Evolutionary conservation across 2,329 filamentous ascomycete genomes (phyloP).

Genomic region (Exophiala spinifera): DNA sequence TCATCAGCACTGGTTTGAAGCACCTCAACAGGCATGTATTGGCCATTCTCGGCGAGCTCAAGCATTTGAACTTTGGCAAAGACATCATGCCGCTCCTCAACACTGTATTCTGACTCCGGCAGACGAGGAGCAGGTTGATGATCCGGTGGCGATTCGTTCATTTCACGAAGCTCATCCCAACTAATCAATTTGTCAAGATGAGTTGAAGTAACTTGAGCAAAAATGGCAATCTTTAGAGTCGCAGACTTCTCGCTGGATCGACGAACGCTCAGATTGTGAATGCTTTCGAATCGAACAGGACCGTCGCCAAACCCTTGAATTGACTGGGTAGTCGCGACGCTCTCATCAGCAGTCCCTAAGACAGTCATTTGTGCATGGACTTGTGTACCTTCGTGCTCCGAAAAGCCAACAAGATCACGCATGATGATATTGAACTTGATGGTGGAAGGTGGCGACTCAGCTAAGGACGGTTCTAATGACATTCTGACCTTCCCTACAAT

Average conservation of each 20-base stretch:
- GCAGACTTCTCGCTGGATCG: slow-evolving; percentile 72
- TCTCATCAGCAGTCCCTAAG: slow-evolving; percentile 82
- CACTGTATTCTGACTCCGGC: slow-evolving; percentile 87
- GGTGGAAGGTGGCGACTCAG: slow-evolving; percentile 84
- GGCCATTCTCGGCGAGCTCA: slow-evolving; percentile 85
- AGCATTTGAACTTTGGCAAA: slow-evolving; percentile 84
- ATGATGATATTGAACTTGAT: slow-evolving; percentile 98
- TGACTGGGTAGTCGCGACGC: slow-evolving; percentile 90
- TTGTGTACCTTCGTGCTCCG: slow-evolving; percentile 90
- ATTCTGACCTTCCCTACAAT: slow-evolving; percentile 87
- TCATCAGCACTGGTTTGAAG: slow-evolving; percentile 81
- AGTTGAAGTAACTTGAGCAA: slow-evolving; percentile 85
- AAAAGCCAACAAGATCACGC: slow-evolving; percentile 91
- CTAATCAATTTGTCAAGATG: slow-evolving; percentile 95
- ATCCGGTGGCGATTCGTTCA: slow-evolving; percentile 49
- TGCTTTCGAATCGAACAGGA: slow-evolving; percentile 89
- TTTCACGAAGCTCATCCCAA: slow-evolving; percentile 97
- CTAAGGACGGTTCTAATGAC: slow-evolving; percentile 88
- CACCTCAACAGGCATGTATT: slow-evolving; percentile 90
- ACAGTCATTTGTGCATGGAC: slow-evolving; percentile 98
- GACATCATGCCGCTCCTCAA: slow-evolving; percentile 89
- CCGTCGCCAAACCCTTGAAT: slow-evolving; percentile 91
- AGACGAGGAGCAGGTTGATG: slow-evolving; percentile 63
- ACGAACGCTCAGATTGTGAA: slow-evolving; percentile 95
- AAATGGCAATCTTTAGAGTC: slow-evolving; percentile 80